These are phyloP conservation scores for Pyrenophora graminea DNA, from an alignment of 2,329 filamentous ascomycete genomes.

Conservation along the genomic window DNA sequence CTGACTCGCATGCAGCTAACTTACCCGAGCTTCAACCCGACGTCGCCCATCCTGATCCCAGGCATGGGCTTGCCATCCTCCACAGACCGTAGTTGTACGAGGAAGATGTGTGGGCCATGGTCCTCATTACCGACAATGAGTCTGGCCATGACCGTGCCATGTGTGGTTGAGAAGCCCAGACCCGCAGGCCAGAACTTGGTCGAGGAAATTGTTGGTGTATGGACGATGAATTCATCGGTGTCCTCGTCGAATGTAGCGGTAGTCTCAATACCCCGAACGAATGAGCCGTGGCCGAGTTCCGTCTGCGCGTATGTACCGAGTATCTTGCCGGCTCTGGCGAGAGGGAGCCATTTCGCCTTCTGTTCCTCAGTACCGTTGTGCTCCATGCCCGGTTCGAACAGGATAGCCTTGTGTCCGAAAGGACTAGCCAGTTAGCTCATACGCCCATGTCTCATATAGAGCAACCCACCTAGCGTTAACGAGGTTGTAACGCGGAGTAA, in stretches of 20 bases:
- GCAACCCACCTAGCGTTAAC: constrained; percentile 14
- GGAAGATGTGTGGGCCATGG: constrained; percentile 55
- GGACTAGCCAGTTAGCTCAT: constrained; percentile 9
- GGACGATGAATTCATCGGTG: constrained; percentile 52
- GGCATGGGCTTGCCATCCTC: constrained; percentile 50
- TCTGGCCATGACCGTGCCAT: constrained; percentile 53
- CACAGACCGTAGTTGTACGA: constrained; percentile 54
- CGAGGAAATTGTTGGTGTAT: constrained; percentile 51
- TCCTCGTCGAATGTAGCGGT: constrained; percentile 51
- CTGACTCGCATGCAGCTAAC: neutral
- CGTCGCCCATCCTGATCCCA: constrained; percentile 55
- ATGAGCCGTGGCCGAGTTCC: constrained; percentile 57
- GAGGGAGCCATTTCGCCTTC: constrained; percentile 47
- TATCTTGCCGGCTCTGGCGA: constrained; percentile 49
- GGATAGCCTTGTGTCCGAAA: constrained; percentile 16
- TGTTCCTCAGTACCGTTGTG: constrained; percentile 47
- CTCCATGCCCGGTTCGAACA: constrained; percentile 45
- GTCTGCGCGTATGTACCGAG: constrained; percentile 53
- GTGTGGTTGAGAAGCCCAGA: constrained; percentile 22
- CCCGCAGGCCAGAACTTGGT: constrained; percentile 27
- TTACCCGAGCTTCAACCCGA: constrained; percentile 51
- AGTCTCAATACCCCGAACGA: constrained; percentile 55
- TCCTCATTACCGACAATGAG: constrained; percentile 44
- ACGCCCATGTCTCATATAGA: too few relatives aligned
- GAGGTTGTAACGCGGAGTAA: constrained; percentile 19